Evolutionary conservation across 2,329 filamentous ascomycete genomes (phyloP).

Genomic region (Talaromyces sp.): DNA sequence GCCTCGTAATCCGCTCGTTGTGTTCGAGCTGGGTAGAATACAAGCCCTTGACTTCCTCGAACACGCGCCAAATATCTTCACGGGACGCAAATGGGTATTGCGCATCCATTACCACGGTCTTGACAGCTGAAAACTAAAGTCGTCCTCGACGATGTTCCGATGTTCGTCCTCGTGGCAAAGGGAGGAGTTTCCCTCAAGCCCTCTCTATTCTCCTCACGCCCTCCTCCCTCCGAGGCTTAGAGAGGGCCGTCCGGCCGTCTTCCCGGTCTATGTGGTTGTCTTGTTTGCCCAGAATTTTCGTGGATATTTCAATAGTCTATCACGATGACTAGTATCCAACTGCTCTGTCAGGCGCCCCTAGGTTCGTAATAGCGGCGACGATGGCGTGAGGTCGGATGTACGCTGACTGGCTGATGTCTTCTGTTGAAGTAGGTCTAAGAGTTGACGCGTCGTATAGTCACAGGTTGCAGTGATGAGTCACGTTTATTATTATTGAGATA

Average conservation of each 20-base stretch:
- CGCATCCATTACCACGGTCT: conserved; percentile 50
- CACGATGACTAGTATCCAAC: background rate
- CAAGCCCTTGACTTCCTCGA: conserved; percentile 57
- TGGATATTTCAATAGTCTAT: conserved; percentile 3
- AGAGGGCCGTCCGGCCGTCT: conserved; percentile 34
- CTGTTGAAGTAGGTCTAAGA: background rate
- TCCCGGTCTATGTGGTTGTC: conserved; percentile 17
- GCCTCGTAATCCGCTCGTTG: conserved; percentile 53
- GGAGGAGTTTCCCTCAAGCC: conserved; percentile 2
- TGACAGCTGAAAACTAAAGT: background rate
- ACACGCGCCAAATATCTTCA: conserved; percentile 61
- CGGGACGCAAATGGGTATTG: conserved; percentile 59
- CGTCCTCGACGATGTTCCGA: no score
- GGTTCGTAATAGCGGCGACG: background rate
- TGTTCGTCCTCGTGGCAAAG: background rate
- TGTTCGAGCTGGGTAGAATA: conserved; percentile 58
- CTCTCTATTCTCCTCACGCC: conserved; percentile 16
- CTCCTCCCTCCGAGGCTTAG: conserved; percentile 26
- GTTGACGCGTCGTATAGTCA: background rate
- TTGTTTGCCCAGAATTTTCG: conserved; percentile 14
- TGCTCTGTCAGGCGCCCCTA: background rate
- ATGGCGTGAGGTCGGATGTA: background rate
- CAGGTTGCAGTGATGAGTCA: background rate
- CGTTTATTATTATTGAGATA: background rate
- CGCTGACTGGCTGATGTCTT: background rate